Evolutionary conservation across 441 rosid genomes (phyloP).

Genomic region (Bocquillonia castaneifolia): DNA sequence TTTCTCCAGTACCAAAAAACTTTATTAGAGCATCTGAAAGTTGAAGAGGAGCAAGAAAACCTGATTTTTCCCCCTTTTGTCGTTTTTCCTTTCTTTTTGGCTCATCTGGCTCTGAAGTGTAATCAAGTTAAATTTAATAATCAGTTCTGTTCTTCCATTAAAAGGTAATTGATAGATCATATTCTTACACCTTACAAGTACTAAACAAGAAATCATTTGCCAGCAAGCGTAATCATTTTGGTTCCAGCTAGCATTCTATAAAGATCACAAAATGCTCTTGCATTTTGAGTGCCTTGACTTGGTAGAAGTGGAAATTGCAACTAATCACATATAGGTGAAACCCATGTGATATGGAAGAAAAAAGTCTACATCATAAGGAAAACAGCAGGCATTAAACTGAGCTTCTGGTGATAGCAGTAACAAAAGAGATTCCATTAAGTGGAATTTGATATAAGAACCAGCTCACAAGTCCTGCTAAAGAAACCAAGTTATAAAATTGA

Average conservation of each 20-base stretch:
- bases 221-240: not conserved
- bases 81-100: slow-evolving; percentile 41
- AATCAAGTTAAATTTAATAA: slow-evolving; percentile 3
- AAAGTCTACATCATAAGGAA: not conserved
- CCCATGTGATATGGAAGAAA: not conserved
- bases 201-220: not conserved
- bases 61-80: slow-evolving; percentile 47
- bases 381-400: not conserved
- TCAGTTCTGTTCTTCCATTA: not conserved
- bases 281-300: not conserved
- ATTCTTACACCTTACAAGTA: not conserved
- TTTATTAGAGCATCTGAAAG: slow-evolving; percentile 59
- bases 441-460: not conserved
- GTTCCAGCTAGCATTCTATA: not conserved
- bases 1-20: slow-evolving; percentile 63
- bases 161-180: not conserved
- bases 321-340: not conserved
- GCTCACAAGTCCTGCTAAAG: not conserved
- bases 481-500: slow-evolving; percentile 12
- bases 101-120: slow-evolving; percentile 35
- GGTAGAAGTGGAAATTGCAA: not conserved
- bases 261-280: not conserved
- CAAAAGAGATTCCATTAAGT: not conserved
- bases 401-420: not conserved
- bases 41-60: slow-evolving; percentile 54